Evolutionary conservation across 768 basidiomycete genomes (phyloP).

Genomic region (Macrolepiota dolichaula): DNA sequence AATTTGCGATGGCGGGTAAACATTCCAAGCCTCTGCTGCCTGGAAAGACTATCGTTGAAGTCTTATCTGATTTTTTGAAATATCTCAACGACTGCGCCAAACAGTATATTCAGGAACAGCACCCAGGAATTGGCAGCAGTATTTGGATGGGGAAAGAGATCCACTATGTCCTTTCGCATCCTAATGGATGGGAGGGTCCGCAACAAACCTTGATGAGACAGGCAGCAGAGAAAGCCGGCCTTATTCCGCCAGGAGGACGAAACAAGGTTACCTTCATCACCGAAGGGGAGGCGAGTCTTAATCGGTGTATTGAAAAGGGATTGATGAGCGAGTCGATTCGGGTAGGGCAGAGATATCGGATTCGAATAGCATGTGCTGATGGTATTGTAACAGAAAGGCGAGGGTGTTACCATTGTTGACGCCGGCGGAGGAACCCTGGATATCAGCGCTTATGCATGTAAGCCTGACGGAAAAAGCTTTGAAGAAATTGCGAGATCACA

Average conservation of each 20-base stretch:
- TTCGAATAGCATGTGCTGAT: not conserved
- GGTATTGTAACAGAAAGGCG: constrained; percentile 23
- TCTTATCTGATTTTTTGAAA: constrained; percentile 45
- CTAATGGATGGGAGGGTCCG: constrained; percentile 58
- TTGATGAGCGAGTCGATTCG: constrained; percentile 31
- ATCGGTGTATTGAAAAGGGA: constrained; percentile 46
- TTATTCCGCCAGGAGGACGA: constrained; percentile 38
- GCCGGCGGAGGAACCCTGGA: constrained; percentile 62
- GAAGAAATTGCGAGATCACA: constrained; percentile 41
- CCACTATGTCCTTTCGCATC: constrained; percentile 53
- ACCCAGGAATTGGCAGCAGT: constrained; percentile 31
- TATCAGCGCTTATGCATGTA: constrained; percentile 43
- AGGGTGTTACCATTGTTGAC: constrained; percentile 51
- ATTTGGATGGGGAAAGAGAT: constrained; percentile 46
- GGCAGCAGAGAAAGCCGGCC: constrained; percentile 47
- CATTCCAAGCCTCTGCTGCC: constrained; percentile 35
- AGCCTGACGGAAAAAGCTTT: constrained; percentile 22
- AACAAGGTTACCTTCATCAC: constrained; percentile 49
- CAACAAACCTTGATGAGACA: constrained; percentile 52
- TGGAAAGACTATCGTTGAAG: constrained; percentile 34
- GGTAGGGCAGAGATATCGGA: constrained; percentile 13
- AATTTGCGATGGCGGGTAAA: constrained; percentile 5
- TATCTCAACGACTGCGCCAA: constrained; percentile 44
- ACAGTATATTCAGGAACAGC: constrained; percentile 43
- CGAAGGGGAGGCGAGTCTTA: constrained; percentile 57